Evolutionary conservation across 495 filamentous ascomycete genomes (phyloP).

Genomic region (Neurospora sp.): DNA sequence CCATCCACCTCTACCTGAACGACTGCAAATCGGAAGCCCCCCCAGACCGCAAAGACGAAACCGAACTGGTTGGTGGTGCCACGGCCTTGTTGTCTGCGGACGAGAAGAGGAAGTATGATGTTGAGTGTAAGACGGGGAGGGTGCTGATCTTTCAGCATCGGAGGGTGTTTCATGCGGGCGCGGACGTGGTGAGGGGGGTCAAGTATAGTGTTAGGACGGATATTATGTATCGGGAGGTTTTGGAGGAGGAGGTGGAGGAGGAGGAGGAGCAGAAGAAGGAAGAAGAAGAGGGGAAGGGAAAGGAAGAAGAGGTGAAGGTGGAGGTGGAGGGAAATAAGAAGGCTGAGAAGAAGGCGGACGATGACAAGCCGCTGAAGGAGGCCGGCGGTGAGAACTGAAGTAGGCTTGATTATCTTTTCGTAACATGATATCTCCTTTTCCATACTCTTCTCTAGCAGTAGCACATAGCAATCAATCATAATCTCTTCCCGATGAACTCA

Average conservation of each 20-base stretch:
- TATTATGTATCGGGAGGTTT: conserved; percentile 54
- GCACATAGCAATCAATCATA: not conserved
- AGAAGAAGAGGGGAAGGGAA: not conserved
- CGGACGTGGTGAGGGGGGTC: conserved; percentile 57
- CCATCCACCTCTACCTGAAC: conserved; percentile 79
- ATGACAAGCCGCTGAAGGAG: not conserved
- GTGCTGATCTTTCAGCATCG: conserved; percentile 72
- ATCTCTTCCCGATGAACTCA: not conserved
- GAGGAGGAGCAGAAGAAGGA: not conserved
- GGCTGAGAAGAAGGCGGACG: not conserved
- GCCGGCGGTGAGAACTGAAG: not conserved
- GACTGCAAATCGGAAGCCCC: conserved; percentile 29
- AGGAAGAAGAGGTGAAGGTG: not conserved
- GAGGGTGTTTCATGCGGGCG: conserved; percentile 59
- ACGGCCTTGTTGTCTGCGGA: conserved; percentile 51
- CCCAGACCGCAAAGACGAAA: conserved; percentile 8
- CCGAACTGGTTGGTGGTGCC: conserved; percentile 48
- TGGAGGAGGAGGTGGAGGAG: not conserved
- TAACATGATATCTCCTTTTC: not conserved
- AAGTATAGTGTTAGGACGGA: conserved; percentile 76
- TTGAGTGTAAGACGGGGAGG: conserved; percentile 60
- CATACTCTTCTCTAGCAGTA: not conserved
- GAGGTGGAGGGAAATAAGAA: not conserved
- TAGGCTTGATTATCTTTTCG: not conserved
- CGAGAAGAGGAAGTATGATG: conserved; percentile 41